These are phyloP conservation scores for Trametes versicolor DNA, from an alignment of 1,284 basidiomycete genomes.

Conservation along the genomic window DNA sequence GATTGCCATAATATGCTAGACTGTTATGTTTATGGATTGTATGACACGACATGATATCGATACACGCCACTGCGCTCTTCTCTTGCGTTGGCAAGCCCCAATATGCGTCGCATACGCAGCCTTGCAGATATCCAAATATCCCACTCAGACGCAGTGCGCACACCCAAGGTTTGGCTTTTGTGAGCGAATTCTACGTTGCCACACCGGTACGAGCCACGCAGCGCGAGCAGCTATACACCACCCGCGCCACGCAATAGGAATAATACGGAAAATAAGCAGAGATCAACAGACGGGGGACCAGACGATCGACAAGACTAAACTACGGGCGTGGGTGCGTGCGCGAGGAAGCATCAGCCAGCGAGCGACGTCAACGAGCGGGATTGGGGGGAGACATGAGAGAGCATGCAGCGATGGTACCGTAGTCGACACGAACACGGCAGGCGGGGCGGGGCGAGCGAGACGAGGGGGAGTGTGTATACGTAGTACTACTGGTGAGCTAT, in stretches of 20 bases:
- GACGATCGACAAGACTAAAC: neutral
- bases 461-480: conserved; percentile 5
- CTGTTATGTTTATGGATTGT: conserved; percentile 26
- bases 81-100: too few species aligned
- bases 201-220: conserved; percentile 22
- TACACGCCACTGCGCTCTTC: too few species aligned
- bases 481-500: conserved; percentile 35
- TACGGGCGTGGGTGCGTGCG: neutral
- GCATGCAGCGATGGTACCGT: conserved; percentile 31
- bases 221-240: conserved; percentile 19
- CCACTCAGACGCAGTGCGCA: too few species aligned
- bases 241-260: conserved; percentile 23
- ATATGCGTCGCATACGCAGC: too few species aligned
- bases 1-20: conserved; percentile 26
- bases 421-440: conserved; percentile 19
- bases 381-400: conserved; percentile 9
- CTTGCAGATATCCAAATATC: too few species aligned
- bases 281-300: neutral
- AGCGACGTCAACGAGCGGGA: neutral
- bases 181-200: conserved; percentile 12
- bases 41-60: neutral
- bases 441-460: neutral
- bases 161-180: neutral
- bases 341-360: neutral
- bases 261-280: conserved; percentile 19